Conservation (phyloP, 1,284 basidiomycete species). For the Leccinum subfulvum region DNA sequence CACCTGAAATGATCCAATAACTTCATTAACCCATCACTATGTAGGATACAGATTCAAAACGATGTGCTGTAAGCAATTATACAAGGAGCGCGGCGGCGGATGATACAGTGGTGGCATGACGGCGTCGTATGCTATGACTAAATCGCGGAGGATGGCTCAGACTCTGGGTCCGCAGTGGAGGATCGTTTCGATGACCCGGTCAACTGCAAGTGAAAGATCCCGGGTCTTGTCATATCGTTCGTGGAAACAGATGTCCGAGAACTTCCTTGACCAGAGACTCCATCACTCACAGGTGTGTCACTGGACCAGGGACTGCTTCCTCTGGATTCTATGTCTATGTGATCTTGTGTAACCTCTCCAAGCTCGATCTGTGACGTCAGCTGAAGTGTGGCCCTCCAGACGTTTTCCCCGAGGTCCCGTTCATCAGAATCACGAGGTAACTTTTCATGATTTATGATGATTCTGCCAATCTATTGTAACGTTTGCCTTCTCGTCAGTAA, state of each 20-base stretch:
- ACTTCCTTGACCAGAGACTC: neutral
- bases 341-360: neutral
- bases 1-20: neutral
- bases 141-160: neutral
- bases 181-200: neutral
- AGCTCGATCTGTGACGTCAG: neutral
- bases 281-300: neutral
- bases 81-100: neutral
- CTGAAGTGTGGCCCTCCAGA: neutral
- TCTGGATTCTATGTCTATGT: neutral
- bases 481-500: neutral
- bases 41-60: neutral
- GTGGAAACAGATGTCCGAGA: neutral
- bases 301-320: neutral
- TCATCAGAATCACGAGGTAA: neutral
- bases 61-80: neutral
- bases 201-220: neutral
- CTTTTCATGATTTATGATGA: constrained; percentile 16
- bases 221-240: neutral
- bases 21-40: neutral
- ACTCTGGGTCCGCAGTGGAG: neutral
- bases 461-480: constrained; percentile 15
- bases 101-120: neutral
- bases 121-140: neutral
- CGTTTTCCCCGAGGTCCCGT: neutral